Base-by-base conservation (phyloP, 768 basidiomycete genomes). In the Suillus americanus region DNA sequence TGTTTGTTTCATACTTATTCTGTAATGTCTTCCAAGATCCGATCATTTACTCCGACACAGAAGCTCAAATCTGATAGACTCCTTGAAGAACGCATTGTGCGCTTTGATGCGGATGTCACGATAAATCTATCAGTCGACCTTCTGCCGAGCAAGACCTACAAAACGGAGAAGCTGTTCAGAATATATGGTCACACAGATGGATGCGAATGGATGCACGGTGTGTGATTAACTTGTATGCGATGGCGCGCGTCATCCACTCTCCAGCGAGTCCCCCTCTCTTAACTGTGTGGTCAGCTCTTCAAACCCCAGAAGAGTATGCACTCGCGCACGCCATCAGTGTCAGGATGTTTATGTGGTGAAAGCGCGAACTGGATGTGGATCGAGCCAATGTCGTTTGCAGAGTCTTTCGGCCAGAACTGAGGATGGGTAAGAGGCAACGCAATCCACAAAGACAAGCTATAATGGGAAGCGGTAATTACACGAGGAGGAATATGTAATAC, bases 381-480 rank as follows among this genome's bases (percentile, higher is more conserved):
- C 8, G 94, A 94, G 28, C 97, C 97, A 69, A 98, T 88, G 45
- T 97, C 74, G 53, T 86, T 88, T 3, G 85, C 83, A 5, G 93
- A 86, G 75, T 98, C 96, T 77, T 97, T 95, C 0, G 95, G 95
- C 97, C 97, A 99, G 77, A 99, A 97, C 30, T 94, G 85, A 0
- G 1, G 84, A 81, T 3, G 87, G 86, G 77, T 91, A 97, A 2
- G 92, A 92, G 3, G 84, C 86, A 4, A 99, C 79, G 3, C 94
- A 95, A 67, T 94, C 89, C 60, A 98, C 79, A 3, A 82, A 80
- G 1, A 83, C 78, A 12, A 97, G 82, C 94, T 97, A 72, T 18
- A 59, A 35, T 64, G 45, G 63, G 60, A 64, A 37, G 57, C 18
- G 55, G 28, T 18, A 10, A 4, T 3, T 54, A 63, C 48, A 56